Base-by-base conservation (phyloP, 495 filamentous ascomycete genomes). In the Daldinia loculata region DNA sequence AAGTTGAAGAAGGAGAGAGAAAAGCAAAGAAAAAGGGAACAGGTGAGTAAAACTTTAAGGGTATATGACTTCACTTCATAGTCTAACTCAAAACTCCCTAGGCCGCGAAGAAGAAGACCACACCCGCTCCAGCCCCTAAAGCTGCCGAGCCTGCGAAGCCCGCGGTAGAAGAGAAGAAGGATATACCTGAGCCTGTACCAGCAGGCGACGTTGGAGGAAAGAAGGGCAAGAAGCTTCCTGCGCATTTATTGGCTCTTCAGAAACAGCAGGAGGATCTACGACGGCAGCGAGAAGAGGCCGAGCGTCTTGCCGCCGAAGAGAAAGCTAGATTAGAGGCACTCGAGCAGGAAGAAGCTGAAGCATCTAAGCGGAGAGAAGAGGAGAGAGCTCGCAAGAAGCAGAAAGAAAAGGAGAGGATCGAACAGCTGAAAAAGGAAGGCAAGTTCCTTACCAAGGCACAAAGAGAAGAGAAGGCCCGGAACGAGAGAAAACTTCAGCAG, bases 391-490 rank as follows among this genome's bases (percentile, higher is more conserved):
- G 85, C 55, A 97, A 91, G 85, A 98, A 97, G 84, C 93, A 97
- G 77, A 97, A 91, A 80, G 96, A 99, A 78, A 96, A 91, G 80
- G 92, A 97, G 80, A 95, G 88, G 83, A 93, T 97, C 68, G 96
- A 99, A 74, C 92, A 97, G 80, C 87, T 97, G 15, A 95, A 95
- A 83, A 94, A 89, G 77, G 94, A 97, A 80, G 96, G 96, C 74
- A 98, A 97, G 77, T 94, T 93, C 73, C 84, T 97, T 67, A 97
- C 94, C 69, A 95, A 97, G 79, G 93, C 95, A 30, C 94, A 99
- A 80, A 92, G 89, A 74, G 93, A 97, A 74, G 91, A 91, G 66
- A 91, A 95, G 78, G 88, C 89, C 29, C 87, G 88, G 66, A 91
- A 93, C 75, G 92, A 98, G 78, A 81, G 92, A 74, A 94, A 95